Evolutionary conservation across 176 grass and related monocot genomes (phyloP).

Genomic region (Thalia dealbata): DNA sequence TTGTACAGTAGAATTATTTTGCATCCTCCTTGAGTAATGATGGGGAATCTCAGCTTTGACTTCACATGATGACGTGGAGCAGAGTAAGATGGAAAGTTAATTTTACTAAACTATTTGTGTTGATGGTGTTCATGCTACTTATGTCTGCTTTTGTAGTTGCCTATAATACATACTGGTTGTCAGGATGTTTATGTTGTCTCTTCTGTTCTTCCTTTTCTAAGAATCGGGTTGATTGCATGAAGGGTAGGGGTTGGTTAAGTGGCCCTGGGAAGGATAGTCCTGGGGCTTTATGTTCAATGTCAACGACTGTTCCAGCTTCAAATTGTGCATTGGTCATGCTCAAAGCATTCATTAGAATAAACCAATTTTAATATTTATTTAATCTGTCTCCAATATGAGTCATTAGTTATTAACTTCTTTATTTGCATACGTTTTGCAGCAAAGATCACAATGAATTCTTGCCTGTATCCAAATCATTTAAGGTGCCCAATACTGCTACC

Average conservation of each 20-base stretch:
- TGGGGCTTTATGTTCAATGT: background rate
- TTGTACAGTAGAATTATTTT: too few species aligned
- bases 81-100: background rate
- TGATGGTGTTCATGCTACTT: too few species aligned
- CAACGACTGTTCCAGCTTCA: background rate
- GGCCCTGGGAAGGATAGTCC: too few species aligned
- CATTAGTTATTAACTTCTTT: background rate
- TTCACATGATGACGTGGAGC: background rate
- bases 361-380: background rate
- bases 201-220: too few species aligned
- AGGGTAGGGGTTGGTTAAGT: too few species aligned
- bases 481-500: conserved; percentile 57
- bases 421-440: conserved; percentile 27
- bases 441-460: conserved; percentile 45
- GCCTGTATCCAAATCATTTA: conserved; percentile 49
- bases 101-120: too few species aligned
- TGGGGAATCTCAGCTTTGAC: background rate
- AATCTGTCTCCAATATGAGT: background rate
- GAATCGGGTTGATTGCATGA: too few species aligned
- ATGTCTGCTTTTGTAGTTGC: too few species aligned
- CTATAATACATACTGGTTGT: too few species aligned
- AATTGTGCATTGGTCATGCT: too few species aligned
- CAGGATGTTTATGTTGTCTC: background rate
- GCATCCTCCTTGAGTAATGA: background rate
- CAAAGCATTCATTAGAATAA: background rate